These are phyloP conservation scores for Hirsutella rhossiliensis DNA, from an alignment of 2,329 filamentous ascomycete species.

Conservation along the genomic window DNA sequence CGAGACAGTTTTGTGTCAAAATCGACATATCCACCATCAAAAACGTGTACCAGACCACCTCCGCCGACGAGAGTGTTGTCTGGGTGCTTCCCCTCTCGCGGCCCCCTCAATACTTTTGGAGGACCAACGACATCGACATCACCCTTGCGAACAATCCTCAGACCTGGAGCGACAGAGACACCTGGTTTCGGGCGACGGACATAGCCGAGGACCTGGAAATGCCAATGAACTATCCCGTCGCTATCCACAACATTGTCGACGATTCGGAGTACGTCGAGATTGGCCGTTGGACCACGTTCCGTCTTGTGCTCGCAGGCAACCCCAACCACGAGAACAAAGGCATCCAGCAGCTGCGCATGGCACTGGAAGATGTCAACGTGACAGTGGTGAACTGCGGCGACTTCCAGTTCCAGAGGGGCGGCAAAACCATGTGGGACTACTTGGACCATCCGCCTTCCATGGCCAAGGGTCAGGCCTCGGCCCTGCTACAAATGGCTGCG, in stretches of 20 bases:
- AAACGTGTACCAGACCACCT: conserved; percentile 21
- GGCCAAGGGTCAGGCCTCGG: conserved; percentile 11
- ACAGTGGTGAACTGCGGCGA: conserved; percentile 25
- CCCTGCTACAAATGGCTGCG: conserved; percentile 12
- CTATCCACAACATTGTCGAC: conserved; percentile 23
- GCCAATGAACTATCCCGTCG: conserved; percentile 22
- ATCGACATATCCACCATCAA: conserved; percentile 35
- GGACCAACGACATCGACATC: conserved; percentile 15
- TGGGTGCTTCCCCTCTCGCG: conserved; percentile 35
- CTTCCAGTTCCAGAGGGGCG: conserved; percentile 25
- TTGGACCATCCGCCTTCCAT: conserved; percentile 13
- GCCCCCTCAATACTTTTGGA: conserved; percentile 36
- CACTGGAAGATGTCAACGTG: conserved; percentile 65
- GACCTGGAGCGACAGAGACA: conserved; percentile 27
- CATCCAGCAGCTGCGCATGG: conserved; percentile 24
- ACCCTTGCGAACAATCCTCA: conserved; percentile 19
- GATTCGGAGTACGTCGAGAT: conserved; percentile 31
- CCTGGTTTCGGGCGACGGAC: conserved; percentile 37
- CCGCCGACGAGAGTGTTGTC: conserved; percentile 16
- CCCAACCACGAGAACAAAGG: conserved; percentile 11
- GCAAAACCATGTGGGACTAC: conserved; percentile 17
- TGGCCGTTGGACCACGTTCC: conserved; percentile 45
- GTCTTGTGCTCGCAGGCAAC: conserved; percentile 26
- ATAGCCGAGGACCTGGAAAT: conserved; percentile 24
- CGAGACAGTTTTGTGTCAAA: conserved; percentile 24